Evolutionary conservation across 306 rosid species (phyloP), one percentile per base, ranked within the genome.

Genomic region (Acmispon strigosus): DNA sequence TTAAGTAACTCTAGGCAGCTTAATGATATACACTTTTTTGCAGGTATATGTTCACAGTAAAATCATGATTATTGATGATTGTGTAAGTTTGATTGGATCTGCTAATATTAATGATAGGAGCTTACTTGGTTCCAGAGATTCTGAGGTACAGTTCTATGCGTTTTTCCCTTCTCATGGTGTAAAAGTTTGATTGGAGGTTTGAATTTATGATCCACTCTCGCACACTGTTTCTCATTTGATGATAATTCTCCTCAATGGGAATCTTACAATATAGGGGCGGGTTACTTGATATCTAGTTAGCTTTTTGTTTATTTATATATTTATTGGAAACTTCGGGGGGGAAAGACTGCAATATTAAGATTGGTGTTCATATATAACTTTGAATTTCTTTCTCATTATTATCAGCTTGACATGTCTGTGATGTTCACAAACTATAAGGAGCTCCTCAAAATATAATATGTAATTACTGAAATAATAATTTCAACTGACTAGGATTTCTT

Each of bases 41-140:
- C 86, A 95, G 99, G 87, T 95, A 52, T 95, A 95, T 64, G 99
- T 95, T 72, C 99, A 95, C 78, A 91, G 99, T 84, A 91, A 95
- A 89, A 83, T 95, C 80, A 86, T 95, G 97, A 91, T 95, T 59
- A 36, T 89, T 16, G 99, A 95, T 74, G 99, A 95, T 66, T 85
- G 90, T 71, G 77, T 80, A 24, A 76, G 88, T 72, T 76, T 95
- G 77, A 89, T 95, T 79, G 97, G 99, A 71, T 95, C 97, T 49
- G 99, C 99, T 82, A 95, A 95, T 78, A 95, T 95, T 77, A 95
- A 95, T 62, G 99, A 95, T 76, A 86, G 97, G 82, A 95, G 99
- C 81, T 81, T 95, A 82, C 96, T 91, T 43, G 99, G 99, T 42
- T 86, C 92, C 29, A 85, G 99, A 84, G 99, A 95, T 74, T 94